A percentile compares a stretch with the other conserved stretches of the same genome.
Conservation (phyloP, 768 basidiomycete genomes). For the Mycena rosella region DNA sequence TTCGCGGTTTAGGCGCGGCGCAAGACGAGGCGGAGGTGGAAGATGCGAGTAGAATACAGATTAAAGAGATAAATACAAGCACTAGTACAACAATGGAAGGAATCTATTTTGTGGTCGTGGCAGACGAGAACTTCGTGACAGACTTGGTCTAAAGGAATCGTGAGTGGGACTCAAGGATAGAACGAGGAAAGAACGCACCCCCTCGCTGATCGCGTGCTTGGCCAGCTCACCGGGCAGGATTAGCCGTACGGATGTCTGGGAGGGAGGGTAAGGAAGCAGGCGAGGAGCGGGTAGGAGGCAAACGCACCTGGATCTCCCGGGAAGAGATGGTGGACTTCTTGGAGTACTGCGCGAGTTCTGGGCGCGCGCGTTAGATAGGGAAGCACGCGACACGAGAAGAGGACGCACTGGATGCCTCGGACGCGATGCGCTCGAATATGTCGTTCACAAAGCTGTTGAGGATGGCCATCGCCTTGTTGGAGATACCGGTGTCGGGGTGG, state of each 20-base stretch:
- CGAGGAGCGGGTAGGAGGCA: no score
- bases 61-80: slow-evolving; percentile 21
- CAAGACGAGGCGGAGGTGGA: no score
- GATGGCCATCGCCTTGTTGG: slow-evolving; percentile 99
- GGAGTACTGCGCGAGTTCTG: slow-evolving; percentile 96
- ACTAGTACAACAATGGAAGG: background rate
- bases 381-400: background rate
- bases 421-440: slow-evolving; percentile 92
- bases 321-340: slow-evolving; percentile 99
- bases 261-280: no score
- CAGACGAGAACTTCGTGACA: slow-evolving; percentile 36
- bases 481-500: slow-evolving; percentile 99
- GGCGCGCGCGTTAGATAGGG: slow-evolving; percentile 1
- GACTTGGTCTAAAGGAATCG: slow-evolving; percentile 27
- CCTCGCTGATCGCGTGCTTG: slow-evolving; percentile 80
- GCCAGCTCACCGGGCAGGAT: slow-evolving; percentile 97
- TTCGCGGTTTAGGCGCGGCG: no score
- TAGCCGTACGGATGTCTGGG: slow-evolving; percentile 90
- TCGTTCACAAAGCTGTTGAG: slow-evolving; percentile 97
- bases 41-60: slow-evolving; percentile 8
- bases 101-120: slow-evolving; percentile 30
- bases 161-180: background rate
- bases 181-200: slow-evolving; percentile 17
- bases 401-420: slow-evolving; percentile 86
- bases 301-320: slow-evolving; percentile 79